Conservation (phyloP, 2,329 filamentous ascomycete genomes). For the Penicillium crustosum region DNA sequence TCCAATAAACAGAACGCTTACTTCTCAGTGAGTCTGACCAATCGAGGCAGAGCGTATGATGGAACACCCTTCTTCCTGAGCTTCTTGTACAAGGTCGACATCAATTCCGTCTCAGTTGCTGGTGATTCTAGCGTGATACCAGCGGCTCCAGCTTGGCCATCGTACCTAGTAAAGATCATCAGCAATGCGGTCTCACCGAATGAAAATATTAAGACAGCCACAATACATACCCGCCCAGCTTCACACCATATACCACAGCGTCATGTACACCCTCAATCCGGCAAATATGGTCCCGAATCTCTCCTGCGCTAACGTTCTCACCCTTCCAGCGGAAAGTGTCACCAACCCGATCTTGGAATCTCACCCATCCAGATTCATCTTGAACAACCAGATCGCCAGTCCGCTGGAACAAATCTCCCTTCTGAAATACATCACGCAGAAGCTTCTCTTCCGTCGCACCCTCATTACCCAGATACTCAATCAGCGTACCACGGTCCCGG, state of each 20-base stretch:
- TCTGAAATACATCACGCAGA: conserved; percentile 45
- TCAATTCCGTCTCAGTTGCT: conserved; percentile 36
- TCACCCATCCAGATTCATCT: conserved; percentile 45
- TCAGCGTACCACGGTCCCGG: conserved; percentile 40
- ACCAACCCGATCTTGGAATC: conserved; percentile 48
- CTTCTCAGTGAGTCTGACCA: conserved; percentile 50
- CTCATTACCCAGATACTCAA: conserved; percentile 45
- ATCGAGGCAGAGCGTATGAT: conserved; percentile 47
- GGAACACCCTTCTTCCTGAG: conserved; percentile 49
- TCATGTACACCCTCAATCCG: conserved; percentile 43
- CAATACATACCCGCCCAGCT: conserved; percentile 38
- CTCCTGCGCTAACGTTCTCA: conserved; percentile 50
- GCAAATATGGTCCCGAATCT: conserved; percentile 48
- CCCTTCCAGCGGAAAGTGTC: conserved; percentile 45
- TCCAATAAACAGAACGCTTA: conserved; percentile 26
- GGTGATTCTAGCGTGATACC: conserved; percentile 45
- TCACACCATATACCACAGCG: conserved; percentile 48
- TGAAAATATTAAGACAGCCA: background rate
- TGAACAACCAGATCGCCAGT: conserved; percentile 48
- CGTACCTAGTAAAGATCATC: conserved; percentile 38
- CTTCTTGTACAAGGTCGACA: conserved; percentile 37
- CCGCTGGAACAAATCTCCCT: conserved; percentile 48
- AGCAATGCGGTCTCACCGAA: background rate
- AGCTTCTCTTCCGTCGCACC: conserved; percentile 48
- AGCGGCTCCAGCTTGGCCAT: conserved; percentile 51